Base-by-base conservation (phyloP, 495 filamentous ascomycete species). In the Aspergillus hancockii region DNA sequence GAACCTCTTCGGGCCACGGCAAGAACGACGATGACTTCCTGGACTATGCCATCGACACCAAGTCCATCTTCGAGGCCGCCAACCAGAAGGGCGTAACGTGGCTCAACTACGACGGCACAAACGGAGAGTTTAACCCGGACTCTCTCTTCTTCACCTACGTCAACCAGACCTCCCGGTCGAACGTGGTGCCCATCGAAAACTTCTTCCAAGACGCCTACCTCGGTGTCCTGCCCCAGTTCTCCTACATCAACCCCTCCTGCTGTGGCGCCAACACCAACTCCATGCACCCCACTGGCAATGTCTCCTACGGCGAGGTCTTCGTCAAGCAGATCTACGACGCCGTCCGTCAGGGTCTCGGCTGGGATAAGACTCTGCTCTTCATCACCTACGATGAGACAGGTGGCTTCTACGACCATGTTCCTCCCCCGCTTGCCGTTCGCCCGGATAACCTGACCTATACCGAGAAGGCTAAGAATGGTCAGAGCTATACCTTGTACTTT, bases 181-280 rank as follows among this genome's bases (percentile, higher is more conserved):
- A 70, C 23, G 65, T 72, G 52, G 59, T 65, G 13, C 69, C 75
- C 6, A 54, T 75, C 10, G 54, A 61, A 6, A 60, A 71, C 52
- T 75, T 75, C 66, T 76, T 72, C 66, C 57, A 67, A 5, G 77
- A 77, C 32, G 74, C 73, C 10, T 62, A 63, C 18, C 63, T 66
- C 14, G 75, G 81, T 31, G 66, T 53, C 4, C 77, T 82, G 1
- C 71, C 79, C 8, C 65, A 79, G 41, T 71, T 83, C 59, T 75
- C 73, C 47, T 83, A 78, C 62, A 63, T 83, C 60, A 79, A 83
- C 70, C 81, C 81, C 1, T 73, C 71, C 43, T 83, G 81, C 76
- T 83, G 81, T 62, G 71, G 71, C 19, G 54, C 62, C 14, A 67
- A 65, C 49, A 79, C 75, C 23, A 79, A 71, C 60, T 81, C 77